Conservation (phyloP, 176 grass and related monocot species). For the Typha latifolia region DNA sequence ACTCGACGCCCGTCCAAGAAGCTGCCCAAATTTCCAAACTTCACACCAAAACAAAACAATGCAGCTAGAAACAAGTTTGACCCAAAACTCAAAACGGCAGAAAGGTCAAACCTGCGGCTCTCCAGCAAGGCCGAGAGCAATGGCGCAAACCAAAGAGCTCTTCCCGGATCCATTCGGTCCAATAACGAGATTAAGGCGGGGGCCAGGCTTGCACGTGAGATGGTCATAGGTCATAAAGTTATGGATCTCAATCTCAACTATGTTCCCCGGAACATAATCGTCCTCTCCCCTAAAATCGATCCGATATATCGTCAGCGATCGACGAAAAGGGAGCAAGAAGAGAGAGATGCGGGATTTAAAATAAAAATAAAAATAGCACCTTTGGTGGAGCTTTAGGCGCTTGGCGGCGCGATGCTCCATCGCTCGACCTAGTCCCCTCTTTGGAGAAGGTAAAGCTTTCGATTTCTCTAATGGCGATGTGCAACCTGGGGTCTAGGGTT, state of each 20-base stretch:
- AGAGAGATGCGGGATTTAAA: background rate
- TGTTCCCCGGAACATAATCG: slow-evolving; percentile 85
- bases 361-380: background rate
- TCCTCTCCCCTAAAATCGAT: slow-evolving; percentile 46
- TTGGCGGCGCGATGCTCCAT: slow-evolving; percentile 38
- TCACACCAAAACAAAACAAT: slow-evolving; percentile 1
- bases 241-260: slow-evolving; percentile 78
- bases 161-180: slow-evolving; percentile 88
- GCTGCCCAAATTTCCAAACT: slow-evolving; percentile 26
- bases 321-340: background rate
- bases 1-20: slow-evolving; percentile 80
- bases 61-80: background rate
- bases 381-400: slow-evolving; percentile 33
- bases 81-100: background rate
- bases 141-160: slow-evolving; percentile 84
- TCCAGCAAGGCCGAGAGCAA: slow-evolving; percentile 60
- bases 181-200: slow-evolving; percentile 85
- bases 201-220: slow-evolving; percentile 57
- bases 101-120: slow-evolving; percentile 41
- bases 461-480: background rate
- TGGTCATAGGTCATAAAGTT: slow-evolving; percentile 94
- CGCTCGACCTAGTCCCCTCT: background rate
- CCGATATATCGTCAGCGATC: background rate
- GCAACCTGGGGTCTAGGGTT: background rate
- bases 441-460: background rate